Evolutionary conservation across 1,139 yeast species (phyloP).

Genomic region (Diutina catenulata): DNA sequence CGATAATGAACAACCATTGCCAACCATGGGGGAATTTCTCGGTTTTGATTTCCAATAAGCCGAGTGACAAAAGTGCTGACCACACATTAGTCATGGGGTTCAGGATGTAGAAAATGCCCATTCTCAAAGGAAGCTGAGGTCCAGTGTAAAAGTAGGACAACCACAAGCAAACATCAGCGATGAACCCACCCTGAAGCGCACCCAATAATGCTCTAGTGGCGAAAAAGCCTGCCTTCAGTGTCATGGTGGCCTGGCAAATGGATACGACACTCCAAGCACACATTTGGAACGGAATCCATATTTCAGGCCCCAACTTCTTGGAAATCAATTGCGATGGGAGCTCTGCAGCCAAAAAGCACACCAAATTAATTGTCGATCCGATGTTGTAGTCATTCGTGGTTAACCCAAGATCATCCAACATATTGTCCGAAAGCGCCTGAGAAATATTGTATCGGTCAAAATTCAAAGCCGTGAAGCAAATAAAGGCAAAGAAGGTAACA

Average conservation of each 20-base stretch:
- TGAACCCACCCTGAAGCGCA: constrained; percentile 20
- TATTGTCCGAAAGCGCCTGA: constrained; percentile 20
- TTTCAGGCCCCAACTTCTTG: constrained; percentile 18
- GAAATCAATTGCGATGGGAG: constrained; percentile 23
- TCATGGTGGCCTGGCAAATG: constrained; percentile 15
- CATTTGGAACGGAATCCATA: constrained; percentile 21
- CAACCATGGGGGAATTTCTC: constrained; percentile 6
- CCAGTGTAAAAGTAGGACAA: constrained; percentile 20
- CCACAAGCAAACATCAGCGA: constrained; percentile 20
- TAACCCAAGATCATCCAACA: constrained; percentile 17
- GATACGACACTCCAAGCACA: constrained; percentile 18
- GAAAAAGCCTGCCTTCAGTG: constrained; percentile 14
- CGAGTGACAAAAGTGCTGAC: constrained; percentile 1
- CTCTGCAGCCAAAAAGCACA: constrained; percentile 21
- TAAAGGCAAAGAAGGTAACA: constrained; percentile 20
- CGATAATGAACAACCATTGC: constrained; percentile 22
- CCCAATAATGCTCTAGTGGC: constrained; percentile 19
- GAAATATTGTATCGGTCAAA: constrained; percentile 19
- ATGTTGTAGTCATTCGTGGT: constrained; percentile 20
- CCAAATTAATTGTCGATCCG: constrained; percentile 20
- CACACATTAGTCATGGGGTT: constrained; percentile 15
- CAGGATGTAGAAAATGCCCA: constrained; percentile 19
- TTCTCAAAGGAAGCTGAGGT: constrained; percentile 16
- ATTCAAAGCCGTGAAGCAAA: constrained; percentile 21
- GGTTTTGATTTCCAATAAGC: not conserved